Conservation (phyloP, 257 asterid species). For the Solanum pinnatisectum region DNA sequence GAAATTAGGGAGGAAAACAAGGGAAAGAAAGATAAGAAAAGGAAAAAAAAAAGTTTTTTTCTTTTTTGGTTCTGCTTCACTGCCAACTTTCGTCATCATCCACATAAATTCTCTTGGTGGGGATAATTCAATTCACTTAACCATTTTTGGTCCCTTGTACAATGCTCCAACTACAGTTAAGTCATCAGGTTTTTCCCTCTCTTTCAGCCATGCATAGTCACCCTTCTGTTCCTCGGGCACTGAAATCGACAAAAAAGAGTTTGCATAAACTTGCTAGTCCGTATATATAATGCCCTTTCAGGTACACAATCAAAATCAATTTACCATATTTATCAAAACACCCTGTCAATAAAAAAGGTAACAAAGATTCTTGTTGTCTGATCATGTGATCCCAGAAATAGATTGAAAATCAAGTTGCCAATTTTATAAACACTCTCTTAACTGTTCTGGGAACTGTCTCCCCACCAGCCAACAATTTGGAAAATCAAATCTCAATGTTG, state of each 20-base stretch:
- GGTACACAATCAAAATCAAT: neutral
- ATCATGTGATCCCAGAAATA: neutral
- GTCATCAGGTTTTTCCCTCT: slow-evolving; percentile 68
- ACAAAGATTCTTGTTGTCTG: neutral
- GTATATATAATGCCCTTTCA: neutral
- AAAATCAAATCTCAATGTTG: neutral
- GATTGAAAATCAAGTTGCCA: neutral
- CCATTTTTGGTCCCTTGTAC: slow-evolving; percentile 65
- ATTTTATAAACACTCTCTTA: neutral
- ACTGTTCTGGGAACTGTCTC: neutral
- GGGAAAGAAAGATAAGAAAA: neutral
- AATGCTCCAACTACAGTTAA: slow-evolving; percentile 36
- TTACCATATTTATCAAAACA: neutral
- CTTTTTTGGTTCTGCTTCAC: neutral
- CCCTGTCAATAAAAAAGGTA: neutral
- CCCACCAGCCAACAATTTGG: neutral
- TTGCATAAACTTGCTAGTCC: neutral
- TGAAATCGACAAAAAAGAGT: neutral
- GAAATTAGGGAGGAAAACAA: neutral
- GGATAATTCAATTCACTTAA: slow-evolving; percentile 8
- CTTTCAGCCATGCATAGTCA: slow-evolving; percentile 66
- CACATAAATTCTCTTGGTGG: neutral
- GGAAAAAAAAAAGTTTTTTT: neutral
- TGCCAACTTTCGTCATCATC: neutral
- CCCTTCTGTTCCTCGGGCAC: slow-evolving; percentile 28